Percentiles rank a stretch among this genome's conserved stretches.
These are phyloP conservation scores for Ustilago lituana DNA, from an alignment of 1,284 basidiomycete genomes.

Conservation along the genomic window DNA sequence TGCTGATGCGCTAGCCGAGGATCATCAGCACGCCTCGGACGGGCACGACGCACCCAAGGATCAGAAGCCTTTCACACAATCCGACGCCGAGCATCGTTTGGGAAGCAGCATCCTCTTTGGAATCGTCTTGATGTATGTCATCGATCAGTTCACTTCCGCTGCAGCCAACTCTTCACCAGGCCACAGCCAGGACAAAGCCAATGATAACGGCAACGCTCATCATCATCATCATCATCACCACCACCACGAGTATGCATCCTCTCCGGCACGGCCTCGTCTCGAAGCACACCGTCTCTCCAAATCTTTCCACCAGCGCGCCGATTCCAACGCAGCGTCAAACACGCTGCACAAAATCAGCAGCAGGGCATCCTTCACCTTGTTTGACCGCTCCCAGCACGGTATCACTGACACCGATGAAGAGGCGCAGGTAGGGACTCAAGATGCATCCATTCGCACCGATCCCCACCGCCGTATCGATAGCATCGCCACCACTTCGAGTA, in stretches of 20 bases:
- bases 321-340: conserved; percentile 4
- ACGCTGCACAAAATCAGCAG: conserved; percentile 20
- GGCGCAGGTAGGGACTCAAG: conserved; percentile 6
- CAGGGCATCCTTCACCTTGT: conserved; percentile 29
- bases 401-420: conserved; percentile 24
- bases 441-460: background rate
- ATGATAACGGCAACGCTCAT: conserved; percentile 1
- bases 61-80: conserved; percentile 14
- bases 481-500: conserved; percentile 24
- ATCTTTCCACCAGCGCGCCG: conserved; percentile 33
- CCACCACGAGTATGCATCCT: conserved; percentile 8
- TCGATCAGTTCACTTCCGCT: conserved; percentile 38
- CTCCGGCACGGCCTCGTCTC: conserved; percentile 24
- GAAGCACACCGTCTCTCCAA: conserved; percentile 44
- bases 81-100: conserved; percentile 48
- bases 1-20: background rate
- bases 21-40: conserved; percentile 13
- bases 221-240: conserved; percentile 4
- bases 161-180: conserved; percentile 4
- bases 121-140: conserved; percentile 63
- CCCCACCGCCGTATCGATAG: conserved; percentile 28
- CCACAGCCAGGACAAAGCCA: conserved; percentile 10
- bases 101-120: conserved; percentile 59
- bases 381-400: conserved; percentile 26
- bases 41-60: background rate